Percentiles rank a stretch among this genome's conserved stretches.
Evolutionary conservation across 2,329 filamentous ascomycete genomes (phyloP).

Genomic region (Neobulgaria alba): DNA sequence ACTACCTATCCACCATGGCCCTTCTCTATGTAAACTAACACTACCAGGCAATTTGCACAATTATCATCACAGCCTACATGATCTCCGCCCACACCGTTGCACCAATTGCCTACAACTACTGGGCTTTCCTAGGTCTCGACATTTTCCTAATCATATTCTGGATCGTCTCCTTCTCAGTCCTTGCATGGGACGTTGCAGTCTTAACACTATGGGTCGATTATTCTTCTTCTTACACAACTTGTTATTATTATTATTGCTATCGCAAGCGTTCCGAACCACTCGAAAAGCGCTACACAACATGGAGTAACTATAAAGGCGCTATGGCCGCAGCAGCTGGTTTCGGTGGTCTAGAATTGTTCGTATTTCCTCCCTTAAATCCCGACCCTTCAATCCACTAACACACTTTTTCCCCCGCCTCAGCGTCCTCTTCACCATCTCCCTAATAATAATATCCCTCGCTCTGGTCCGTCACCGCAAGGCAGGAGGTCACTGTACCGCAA

Average conservation of each 20-base stretch:
- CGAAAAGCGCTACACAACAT: constrained; percentile 3
- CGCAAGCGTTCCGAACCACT: constrained; percentile 7
- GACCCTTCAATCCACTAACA: neutral
- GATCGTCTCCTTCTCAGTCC: constrained; percentile 29
- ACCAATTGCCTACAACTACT: constrained; percentile 41
- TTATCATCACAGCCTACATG: constrained; percentile 39
- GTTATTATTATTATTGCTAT: constrained; percentile 5
- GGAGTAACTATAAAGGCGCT: constrained; percentile 9
- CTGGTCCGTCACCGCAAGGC: constrained; percentile 14
- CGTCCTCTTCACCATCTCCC: constrained; percentile 13
- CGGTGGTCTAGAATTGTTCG: constrained; percentile 17
- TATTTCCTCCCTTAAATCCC: neutral
- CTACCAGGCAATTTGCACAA: constrained; percentile 31
- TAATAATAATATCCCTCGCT: constrained; percentile 7
- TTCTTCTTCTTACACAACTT: neutral
- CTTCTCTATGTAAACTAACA: constrained; percentile 5
- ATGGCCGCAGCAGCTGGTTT: constrained; percentile 14
- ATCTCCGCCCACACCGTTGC: constrained; percentile 27
- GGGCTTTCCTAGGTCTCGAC: constrained; percentile 43
- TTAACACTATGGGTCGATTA: constrained; percentile 4
- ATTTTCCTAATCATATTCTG: constrained; percentile 44
- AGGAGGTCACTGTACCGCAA: constrained; percentile 12
- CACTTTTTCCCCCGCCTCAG: no score
- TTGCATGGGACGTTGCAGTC: constrained; percentile 12
- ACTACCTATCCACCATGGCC: constrained; percentile 14